These are phyloP conservation scores for Xenoacremonium recifei DNA, from an alignment of 2,329 filamentous ascomycete species.

Conservation along the genomic window DNA sequence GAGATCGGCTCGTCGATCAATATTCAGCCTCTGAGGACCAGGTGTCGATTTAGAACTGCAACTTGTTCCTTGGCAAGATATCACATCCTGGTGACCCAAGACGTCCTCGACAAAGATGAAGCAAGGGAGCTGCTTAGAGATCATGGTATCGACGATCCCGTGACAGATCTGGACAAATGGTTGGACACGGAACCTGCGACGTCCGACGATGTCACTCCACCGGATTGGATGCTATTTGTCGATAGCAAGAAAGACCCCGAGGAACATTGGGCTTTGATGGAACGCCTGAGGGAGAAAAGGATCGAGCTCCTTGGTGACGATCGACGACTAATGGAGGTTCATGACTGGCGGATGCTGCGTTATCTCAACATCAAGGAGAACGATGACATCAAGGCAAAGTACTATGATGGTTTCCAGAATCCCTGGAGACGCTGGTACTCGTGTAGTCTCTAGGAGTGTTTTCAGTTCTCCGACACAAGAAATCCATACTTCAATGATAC, in stretches of 20 bases:
- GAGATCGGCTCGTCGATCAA: slow-evolving; percentile 30
- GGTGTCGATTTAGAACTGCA: no score
- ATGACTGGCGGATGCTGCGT: slow-evolving; percentile 47
- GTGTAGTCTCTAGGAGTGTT: slow-evolving; percentile 32
- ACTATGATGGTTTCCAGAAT: slow-evolving; percentile 35
- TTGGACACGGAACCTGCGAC: slow-evolving; percentile 10
- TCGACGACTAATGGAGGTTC: slow-evolving; percentile 40
- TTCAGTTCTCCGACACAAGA: not conserved
- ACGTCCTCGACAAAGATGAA: slow-evolving; percentile 35
- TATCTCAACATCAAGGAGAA: slow-evolving; percentile 40
- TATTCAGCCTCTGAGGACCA: slow-evolving; percentile 32
- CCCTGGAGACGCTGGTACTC: slow-evolving; percentile 46
- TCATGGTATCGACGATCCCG: slow-evolving; percentile 40
- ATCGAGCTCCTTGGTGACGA: slow-evolving; percentile 24
- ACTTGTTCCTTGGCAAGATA: slow-evolving; percentile 36
- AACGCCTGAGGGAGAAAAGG: slow-evolving; percentile 29
- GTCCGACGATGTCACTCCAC: slow-evolving; percentile 1
- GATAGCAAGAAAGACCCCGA: slow-evolving; percentile 34
- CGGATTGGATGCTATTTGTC: slow-evolving; percentile 39
- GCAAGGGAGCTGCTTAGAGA: slow-evolving; percentile 35
- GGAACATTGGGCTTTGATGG: slow-evolving; percentile 33
- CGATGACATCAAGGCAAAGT: slow-evolving; percentile 25
- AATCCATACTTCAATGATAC: not conserved
- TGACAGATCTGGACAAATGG: slow-evolving; percentile 37
- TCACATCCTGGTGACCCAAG: slow-evolving; percentile 41